Evolutionary conservation across 2,329 filamentous ascomycete genomes (phyloP).

Genomic region (Ophiobolus disseminans): DNA sequence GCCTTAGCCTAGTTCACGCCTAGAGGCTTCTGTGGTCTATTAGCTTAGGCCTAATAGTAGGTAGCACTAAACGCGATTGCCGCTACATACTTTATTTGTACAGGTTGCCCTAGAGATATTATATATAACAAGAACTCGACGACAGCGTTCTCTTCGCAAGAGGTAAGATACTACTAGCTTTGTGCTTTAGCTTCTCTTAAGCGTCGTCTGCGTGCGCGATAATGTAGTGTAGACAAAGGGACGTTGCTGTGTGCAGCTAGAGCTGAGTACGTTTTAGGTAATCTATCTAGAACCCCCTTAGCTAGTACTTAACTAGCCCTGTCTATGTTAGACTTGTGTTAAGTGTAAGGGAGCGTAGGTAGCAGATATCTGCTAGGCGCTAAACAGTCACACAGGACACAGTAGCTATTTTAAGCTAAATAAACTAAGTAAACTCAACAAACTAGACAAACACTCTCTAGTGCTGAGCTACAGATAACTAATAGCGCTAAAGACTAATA

Average conservation of each 20-base stretch:
- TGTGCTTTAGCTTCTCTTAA: slow-evolving; percentile 26
- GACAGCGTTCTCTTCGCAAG: slow-evolving; percentile 37
- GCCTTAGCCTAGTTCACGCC: slow-evolving; percentile 22
- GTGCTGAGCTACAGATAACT: neutral
- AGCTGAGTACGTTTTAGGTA: slow-evolving; percentile 4
- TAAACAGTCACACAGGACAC: neutral
- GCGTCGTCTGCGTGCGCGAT: slow-evolving; percentile 29
- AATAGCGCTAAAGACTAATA: neutral
- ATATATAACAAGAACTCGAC: slow-evolving; percentile 24
- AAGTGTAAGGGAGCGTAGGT: neutral
- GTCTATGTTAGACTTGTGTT: neutral
- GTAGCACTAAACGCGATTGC: slow-evolving; percentile 21
- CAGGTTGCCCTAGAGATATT: slow-evolving; percentile 20
- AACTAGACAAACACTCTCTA: neutral
- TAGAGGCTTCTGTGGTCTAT: slow-evolving; percentile 18
- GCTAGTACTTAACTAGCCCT: neutral
- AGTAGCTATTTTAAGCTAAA: neutral
- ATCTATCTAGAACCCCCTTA: slow-evolving; percentile 4
- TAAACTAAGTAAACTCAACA: neutral
- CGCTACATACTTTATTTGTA: slow-evolving; percentile 26
- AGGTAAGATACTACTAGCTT: slow-evolving; percentile 37
- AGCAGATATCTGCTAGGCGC: no score
- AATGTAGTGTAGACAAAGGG: slow-evolving; percentile 30
- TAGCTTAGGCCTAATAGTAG: slow-evolving; percentile 7
- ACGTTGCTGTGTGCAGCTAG: slow-evolving; percentile 14